A percentile compares a stretch with the other conserved stretches of the same genome.
Evolutionary conservation across 257 asterid genomes (phyloP).

Genomic region (Solanum chiquidenum): DNA sequence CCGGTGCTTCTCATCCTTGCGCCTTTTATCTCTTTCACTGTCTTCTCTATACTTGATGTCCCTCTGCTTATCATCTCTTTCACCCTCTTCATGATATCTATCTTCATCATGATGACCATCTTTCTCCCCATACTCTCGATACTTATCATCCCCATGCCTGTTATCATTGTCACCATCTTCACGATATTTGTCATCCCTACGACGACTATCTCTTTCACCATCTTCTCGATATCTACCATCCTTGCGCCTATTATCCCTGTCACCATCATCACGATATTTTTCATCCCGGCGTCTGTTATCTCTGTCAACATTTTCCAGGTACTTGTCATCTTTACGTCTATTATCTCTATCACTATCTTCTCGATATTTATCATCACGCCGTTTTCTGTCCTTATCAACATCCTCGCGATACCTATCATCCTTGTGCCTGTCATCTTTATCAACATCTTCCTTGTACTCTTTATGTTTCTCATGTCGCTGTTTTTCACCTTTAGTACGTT

Average conservation of each 20-base stretch:
- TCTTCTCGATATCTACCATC: constrained; percentile 52
- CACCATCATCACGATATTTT: constrained; percentile 48
- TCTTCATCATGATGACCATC: constrained; percentile 50
- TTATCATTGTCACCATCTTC: constrained; percentile 48
- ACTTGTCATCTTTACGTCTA: constrained; percentile 28
- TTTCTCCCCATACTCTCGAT: constrained; percentile 54
- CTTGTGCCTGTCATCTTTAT: constrained; percentile 8
- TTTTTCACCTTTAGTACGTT: constrained; percentile 58
- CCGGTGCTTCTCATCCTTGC: constrained; percentile 46
- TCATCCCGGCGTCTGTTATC: constrained; percentile 55
- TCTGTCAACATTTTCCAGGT: constrained; percentile 49
- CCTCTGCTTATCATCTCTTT: constrained; percentile 31
- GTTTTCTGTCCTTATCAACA: constrained; percentile 50
- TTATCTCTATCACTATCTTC: constrained; percentile 8
- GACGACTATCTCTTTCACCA: constrained; percentile 43
- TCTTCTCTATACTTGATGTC: constrained; percentile 49
- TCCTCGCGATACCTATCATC: constrained; percentile 51
- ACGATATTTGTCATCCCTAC: constrained; percentile 46
- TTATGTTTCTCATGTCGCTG: constrained; percentile 56
- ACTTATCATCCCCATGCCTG: constrained; percentile 48
- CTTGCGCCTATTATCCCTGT: constrained; percentile 35
- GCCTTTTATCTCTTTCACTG: constrained; percentile 40
- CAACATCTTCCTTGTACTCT: constrained; percentile 15
- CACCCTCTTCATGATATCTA: constrained; percentile 53
- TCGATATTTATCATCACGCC: constrained; percentile 27